Conservation (phyloP, 371 early-diverging fungal species). For the Mucor lusitanicus region DNA sequence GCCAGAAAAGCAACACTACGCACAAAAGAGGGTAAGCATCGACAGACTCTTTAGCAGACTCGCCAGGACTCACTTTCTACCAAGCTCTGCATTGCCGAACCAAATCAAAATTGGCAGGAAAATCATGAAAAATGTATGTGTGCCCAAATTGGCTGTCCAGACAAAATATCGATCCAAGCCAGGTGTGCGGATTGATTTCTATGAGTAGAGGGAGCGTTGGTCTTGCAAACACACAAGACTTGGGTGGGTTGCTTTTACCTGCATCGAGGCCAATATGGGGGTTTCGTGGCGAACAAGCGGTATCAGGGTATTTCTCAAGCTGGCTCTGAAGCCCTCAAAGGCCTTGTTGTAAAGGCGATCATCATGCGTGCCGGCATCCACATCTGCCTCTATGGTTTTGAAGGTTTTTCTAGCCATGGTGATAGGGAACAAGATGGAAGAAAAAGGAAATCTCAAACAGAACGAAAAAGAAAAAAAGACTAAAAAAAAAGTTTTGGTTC, state of each 20-base stretch:
- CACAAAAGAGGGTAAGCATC: background rate
- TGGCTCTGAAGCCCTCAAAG: conserved; percentile 46
- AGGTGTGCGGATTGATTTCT: conserved; percentile 48
- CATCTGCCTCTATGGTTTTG: conserved; percentile 36
- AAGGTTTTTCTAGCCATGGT: conserved; percentile 42
- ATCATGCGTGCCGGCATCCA: conserved; percentile 53
- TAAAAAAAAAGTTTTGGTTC: background rate
- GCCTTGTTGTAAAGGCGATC: conserved; percentile 50
- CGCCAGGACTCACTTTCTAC: conserved; percentile 48
- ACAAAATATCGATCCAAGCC: conserved; percentile 60
- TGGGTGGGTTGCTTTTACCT: conserved; percentile 36
- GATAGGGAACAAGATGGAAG: background rate
- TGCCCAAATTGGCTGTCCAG: conserved; percentile 69
- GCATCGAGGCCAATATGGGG: conserved; percentile 55
- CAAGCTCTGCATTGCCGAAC: conserved; percentile 65
- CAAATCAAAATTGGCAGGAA: conserved; percentile 71
- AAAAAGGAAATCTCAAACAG: background rate
- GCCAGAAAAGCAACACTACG: conserved; percentile 49
- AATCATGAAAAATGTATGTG: conserved; percentile 75
- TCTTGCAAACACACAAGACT: background rate
- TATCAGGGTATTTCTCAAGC: conserved; percentile 50
- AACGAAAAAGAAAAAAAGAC: background rate
- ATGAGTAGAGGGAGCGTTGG: background rate
- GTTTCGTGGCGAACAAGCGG: conserved; percentile 61
- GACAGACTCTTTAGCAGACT: background rate